phyloP scores from a whole-genome alignment of 805 yeast genomes.

The Helenozyma baotianmanensis region DNA sequence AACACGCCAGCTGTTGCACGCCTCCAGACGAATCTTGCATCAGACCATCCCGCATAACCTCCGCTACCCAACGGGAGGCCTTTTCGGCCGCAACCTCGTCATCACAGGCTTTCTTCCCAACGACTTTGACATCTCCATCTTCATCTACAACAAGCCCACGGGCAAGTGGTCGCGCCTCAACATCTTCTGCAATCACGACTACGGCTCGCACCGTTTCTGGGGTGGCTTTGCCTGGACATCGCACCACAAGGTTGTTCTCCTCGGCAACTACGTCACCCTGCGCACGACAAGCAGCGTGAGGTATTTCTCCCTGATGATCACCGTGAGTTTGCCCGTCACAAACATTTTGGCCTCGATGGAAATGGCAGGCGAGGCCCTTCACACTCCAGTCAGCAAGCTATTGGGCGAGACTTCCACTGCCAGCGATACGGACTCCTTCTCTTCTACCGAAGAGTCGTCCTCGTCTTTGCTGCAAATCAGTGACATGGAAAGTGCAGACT shows the following conservation, averaged over 20 bases:
- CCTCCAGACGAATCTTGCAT: constrained; percentile 3
- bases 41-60: constrained; percentile 44
- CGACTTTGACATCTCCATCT: constrained; percentile 44
- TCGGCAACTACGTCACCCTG: constrained; percentile 51
- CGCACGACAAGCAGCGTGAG: constrained; percentile 44
- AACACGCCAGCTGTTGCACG: constrained; percentile 1
- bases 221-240: constrained; percentile 72
- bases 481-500: constrained; percentile 3
- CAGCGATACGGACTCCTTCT: constrained; percentile 8
- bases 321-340: constrained; percentile 53
- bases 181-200: constrained; percentile 46
- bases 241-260: constrained; percentile 63
- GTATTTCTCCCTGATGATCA: constrained; percentile 44
- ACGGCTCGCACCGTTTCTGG: constrained; percentile 57
- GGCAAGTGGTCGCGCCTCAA: constrained; percentile 63
- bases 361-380: constrained; percentile 26
- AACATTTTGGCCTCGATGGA: constrained; percentile 45
- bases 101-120: constrained; percentile 55
- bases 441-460: constrained; percentile 9
- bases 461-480: constrained; percentile 12
- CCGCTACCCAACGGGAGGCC: constrained; percentile 54
- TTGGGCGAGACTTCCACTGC: constrained; percentile 1
- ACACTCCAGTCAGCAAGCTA: background rate
- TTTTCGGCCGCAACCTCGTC: constrained; percentile 63
- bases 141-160: constrained; percentile 48